Evolutionary conservation across 129 eudicot species (phyloP).

Genomic region (Scalesia atractyloides): DNA sequence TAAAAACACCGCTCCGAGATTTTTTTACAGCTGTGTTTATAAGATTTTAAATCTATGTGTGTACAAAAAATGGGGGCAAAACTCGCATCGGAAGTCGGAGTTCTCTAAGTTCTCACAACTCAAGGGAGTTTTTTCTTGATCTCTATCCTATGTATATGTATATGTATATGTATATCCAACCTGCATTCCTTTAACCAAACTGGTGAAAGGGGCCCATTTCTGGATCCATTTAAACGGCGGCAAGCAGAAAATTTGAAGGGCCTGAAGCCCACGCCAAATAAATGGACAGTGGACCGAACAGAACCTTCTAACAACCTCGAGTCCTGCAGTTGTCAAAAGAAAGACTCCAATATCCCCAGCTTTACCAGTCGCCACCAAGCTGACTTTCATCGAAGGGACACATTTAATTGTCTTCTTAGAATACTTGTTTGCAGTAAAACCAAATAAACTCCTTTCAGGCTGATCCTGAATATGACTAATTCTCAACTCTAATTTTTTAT

Average conservation of each 20-base stretch:
- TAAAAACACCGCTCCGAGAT: too few species aligned
- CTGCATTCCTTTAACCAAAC: conserved; percentile 54
- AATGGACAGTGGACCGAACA: conserved; percentile 59
- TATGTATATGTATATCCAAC: conserved; percentile 28
- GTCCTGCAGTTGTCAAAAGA: conserved; percentile 52
- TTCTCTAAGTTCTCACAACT: too few species aligned
- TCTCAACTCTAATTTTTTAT: conserved; percentile 37
- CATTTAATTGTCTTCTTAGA: conserved; percentile 50
- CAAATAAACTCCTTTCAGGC: conserved; percentile 42
- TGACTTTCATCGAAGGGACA: conserved; percentile 45
- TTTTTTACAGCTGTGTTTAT: too few species aligned
- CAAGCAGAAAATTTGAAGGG: conserved; percentile 51
- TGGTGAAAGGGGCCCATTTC: conserved; percentile 59
- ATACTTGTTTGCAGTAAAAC: conserved; percentile 42
- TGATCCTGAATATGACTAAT: conserved; percentile 27
- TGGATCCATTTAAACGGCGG: conserved; percentile 74
- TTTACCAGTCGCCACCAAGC: conserved; percentile 38
- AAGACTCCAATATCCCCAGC: conserved; percentile 52
- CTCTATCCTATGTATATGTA: too few species aligned
- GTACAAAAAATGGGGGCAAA: too few species aligned
- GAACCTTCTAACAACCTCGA: conserved; percentile 64
- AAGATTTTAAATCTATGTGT: too few species aligned
- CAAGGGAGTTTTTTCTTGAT: too few species aligned
- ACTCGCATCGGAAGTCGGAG: too few species aligned
- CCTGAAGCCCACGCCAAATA: conserved; percentile 75